Conservation (phyloP, 1,284 basidiomycete species). For the Cutaneotrichosporon sp. region DNA sequence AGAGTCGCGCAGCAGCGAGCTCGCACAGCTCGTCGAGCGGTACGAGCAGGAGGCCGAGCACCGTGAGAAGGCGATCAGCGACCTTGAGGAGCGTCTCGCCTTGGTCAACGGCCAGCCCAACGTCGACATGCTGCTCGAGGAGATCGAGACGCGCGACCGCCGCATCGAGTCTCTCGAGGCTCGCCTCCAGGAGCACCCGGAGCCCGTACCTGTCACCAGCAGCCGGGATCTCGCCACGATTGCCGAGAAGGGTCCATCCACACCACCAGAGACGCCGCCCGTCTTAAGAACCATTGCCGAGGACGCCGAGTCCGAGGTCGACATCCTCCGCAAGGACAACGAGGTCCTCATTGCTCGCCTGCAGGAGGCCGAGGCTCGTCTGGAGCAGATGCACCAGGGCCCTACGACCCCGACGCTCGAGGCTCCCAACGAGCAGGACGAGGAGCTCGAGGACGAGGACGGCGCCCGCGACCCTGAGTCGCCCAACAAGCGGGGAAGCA, state of each 20-base stretch:
- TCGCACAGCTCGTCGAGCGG: constrained; percentile 71
- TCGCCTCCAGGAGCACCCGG: constrained; percentile 58
- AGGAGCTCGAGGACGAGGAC: constrained; percentile 25
- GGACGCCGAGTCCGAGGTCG: constrained; percentile 65
- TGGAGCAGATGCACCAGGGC: constrained; percentile 12
- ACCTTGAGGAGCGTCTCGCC: constrained; percentile 72
- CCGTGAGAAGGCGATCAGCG: constrained; percentile 64
- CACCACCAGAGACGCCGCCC: constrained; percentile 26
- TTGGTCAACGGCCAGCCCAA: constrained; percentile 63
- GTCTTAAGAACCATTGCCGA: constrained; percentile 44
- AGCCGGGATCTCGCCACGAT: constrained; percentile 36
- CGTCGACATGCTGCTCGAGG: constrained; percentile 60
- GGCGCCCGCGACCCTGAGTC: constrained; percentile 3
- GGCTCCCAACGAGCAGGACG: constrained; percentile 21
- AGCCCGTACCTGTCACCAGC: background rate
- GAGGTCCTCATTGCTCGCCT: constrained; percentile 17
- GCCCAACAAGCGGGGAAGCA: constrained; percentile 23
- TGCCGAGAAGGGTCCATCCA: constrained; percentile 42
- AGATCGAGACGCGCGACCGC: constrained; percentile 77
- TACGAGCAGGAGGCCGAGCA: constrained; percentile 77
- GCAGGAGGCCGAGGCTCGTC: constrained; percentile 20
- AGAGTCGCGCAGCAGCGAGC: constrained; percentile 69
- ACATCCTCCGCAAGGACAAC: constrained; percentile 58
- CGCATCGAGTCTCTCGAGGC: constrained; percentile 72
- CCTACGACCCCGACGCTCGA: constrained; percentile 17